Evolutionary conservation across 495 filamentous ascomycete species (phyloP), one percentile per base, ranked within the genome.

Genomic region (Tuber umbilicatum): DNA sequence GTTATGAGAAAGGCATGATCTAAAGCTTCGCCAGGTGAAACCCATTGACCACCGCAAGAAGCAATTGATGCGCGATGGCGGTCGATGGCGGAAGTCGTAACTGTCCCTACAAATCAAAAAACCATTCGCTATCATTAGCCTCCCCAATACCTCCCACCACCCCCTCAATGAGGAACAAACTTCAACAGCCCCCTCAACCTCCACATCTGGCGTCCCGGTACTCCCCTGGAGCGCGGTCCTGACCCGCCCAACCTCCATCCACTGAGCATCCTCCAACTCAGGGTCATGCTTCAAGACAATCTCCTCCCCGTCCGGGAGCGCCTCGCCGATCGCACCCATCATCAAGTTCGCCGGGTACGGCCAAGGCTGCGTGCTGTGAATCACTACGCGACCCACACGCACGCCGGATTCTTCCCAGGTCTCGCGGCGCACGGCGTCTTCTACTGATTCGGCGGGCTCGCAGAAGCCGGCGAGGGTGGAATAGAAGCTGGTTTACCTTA

Each of bases 391-490:
- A 12, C 93, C 94, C 2, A 97, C 87, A 12, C 84, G 86, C 23
- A 98, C 92, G 4, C 95, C 95, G 64, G 90, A 89, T 83, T 99
- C 95, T 82, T 99, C 95, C 93, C 93, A 98, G 1, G 97, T 93
- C 84, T 99, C 96, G 70, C 95, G 87, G 0, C 96, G 89, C 1
- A 98, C 94, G 7, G 95, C 94, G 84, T 97, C 96, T 82, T 98
- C 96, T 73, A 98, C 90, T 16, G 89, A 92, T 86, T 99, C 95
- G 1, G 91, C 96, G 10, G 95, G 95, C 84, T 99, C 95, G 74
- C 94, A 90, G 84, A 99, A 99, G 0, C 95, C 96, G 0, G 95
- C 95, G 3, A 99, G 89, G 2, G 94, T 97, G 72, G 87, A 90
- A 85, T 93, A 98, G 92, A 92, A 97, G 78, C 89, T 84, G 5